Base-by-base conservation (phyloP, 1,284 basidiomycete genomes). In the Leucoagaricus sp. region DNA sequence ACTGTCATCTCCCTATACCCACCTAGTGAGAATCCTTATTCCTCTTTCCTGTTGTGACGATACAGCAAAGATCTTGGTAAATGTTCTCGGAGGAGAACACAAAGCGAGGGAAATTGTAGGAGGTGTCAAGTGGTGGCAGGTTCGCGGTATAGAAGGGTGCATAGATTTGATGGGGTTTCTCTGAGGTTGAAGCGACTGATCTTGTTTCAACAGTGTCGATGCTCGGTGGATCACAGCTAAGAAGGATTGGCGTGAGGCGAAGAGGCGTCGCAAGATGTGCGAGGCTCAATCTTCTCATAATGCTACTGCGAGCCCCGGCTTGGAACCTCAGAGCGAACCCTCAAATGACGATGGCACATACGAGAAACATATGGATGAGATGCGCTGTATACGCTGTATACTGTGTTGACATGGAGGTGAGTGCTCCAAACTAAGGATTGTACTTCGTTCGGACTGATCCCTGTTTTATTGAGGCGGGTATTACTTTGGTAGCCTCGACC, bases 81-180 rank as follows among this genome's bases (percentile, higher is more conserved):
- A 84, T 57, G 94, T 87, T 1, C 79, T 99, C 10, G 96, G 96
- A 0, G 94, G 95, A 8, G 84, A 91, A 61, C 88, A 89, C 29
- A 76, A 80, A 51, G 84, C 91, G 8, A 83, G 85, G 62, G 82
- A 82, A 53, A 69, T 95, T 25, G 87, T 95, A 1, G 96, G 96
- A 15, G 96, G 96, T 1, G 86, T 86, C 6, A 94, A 94, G 66
- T 98, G 96, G 95, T 98, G 96, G 96, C 95, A 96, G 70, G 90
- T 94, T 17, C 85, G 93, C 33, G 87, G 89, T n/a, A 70, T 85
- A 58, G 75, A 77, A 67, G 93, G 81, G 90, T 94, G 63, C 54
- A 78, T 60, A 45, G 46, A 44, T 29, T 23, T 19, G 28, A 33
- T 28, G 8, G 23, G 15, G 26, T 49, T 15, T 31, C 53, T 25